Evolutionary conservation across 2,329 filamentous ascomycete species (phyloP).

Genomic region (Rhytidhysteron rufulum): DNA sequence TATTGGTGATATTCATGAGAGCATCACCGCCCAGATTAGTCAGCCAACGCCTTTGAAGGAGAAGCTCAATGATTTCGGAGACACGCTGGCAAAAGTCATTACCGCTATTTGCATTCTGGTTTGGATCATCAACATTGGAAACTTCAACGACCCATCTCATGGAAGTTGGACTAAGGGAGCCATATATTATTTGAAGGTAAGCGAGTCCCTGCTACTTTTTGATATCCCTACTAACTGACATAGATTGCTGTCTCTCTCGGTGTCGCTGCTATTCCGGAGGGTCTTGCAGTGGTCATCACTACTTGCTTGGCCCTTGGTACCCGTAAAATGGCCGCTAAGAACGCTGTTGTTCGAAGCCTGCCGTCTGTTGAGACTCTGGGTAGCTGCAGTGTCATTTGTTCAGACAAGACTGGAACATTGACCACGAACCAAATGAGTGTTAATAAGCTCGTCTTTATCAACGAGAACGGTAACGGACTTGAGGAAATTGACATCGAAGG

Average conservation of each 20-base stretch:
- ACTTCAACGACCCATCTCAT: constrained; percentile 93
- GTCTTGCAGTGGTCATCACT: constrained; percentile 97
- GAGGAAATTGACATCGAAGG: constrained; percentile 89
- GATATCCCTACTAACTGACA: constrained; percentile 2
- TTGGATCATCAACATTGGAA: constrained; percentile 97
- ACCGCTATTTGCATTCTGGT: constrained; percentile 94
- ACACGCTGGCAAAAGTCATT: constrained; percentile 94
- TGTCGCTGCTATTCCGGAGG: constrained; percentile 95
- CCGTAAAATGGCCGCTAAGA: constrained; percentile 97
- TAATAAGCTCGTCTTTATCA: constrained; percentile 83
- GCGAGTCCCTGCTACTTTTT: constrained; percentile 1
- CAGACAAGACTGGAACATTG: constrained; percentile 96
- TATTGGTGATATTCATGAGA: constrained; percentile 98
- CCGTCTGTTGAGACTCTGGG: constrained; percentile 96
- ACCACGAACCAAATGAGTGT: constrained; percentile 99
- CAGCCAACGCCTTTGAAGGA: constrained; percentile 96
- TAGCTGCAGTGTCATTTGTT: constrained; percentile 99
- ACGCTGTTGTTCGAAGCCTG: constrained; percentile 91
- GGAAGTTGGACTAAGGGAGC: constrained; percentile 94
- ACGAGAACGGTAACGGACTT: constrained; percentile 66
- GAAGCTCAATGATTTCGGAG: constrained; percentile 97
- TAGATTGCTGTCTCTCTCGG: constrained; percentile 93
- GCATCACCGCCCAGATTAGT: constrained; percentile 95
- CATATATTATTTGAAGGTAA: constrained; percentile 90
- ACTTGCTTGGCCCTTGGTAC: constrained; percentile 95